Conservation (phyloP, 768 basidiomycete species). For the Dentipellis sp. region DNA sequence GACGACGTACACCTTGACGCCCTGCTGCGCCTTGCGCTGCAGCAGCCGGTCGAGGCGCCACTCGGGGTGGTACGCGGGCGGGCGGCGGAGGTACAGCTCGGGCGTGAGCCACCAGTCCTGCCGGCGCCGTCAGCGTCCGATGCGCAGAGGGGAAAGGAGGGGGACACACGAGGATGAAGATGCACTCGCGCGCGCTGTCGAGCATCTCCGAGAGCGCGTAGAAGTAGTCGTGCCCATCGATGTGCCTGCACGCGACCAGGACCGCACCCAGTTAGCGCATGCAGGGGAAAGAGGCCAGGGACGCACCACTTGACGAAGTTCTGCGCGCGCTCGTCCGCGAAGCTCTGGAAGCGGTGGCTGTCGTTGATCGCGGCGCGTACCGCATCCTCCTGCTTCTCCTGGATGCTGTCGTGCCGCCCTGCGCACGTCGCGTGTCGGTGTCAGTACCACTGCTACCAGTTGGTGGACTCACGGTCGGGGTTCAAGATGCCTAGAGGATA, state of each 20-base stretch:
- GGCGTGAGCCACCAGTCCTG: slow-evolving; percentile 94
- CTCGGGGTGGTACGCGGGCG: slow-evolving; percentile 75
- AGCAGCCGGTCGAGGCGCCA: slow-evolving; percentile 85
- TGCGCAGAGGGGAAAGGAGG: neutral
- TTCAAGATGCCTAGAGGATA: slow-evolving; percentile 8
- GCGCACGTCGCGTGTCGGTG: too few relatives aligned
- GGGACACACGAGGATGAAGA: slow-evolving; percentile 69
- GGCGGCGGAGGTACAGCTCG: slow-evolving; percentile 89
- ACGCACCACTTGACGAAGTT: slow-evolving; percentile 81
- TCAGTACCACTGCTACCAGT: too few relatives aligned
- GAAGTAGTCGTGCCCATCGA: slow-evolving; percentile 96
- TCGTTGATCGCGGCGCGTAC: slow-evolving; percentile 67
- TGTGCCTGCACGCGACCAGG: slow-evolving; percentile 41
- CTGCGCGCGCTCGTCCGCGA: slow-evolving; percentile 59
- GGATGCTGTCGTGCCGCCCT: slow-evolving; percentile 67
- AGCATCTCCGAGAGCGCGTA: slow-evolving; percentile 89
- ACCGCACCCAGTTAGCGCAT: neutral
- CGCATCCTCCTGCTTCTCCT: slow-evolving; percentile 64
- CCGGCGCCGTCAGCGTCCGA: neutral
- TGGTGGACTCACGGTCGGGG: slow-evolving; percentile 14
- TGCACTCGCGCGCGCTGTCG: slow-evolving; percentile 70
- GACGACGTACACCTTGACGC: slow-evolving; percentile 84
- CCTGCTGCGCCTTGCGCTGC: slow-evolving; percentile 82
- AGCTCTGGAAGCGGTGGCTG: slow-evolving; percentile 77
- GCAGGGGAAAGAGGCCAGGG: neutral